These are phyloP conservation scores for Penicillium sp. DNA, from an alignment of 2,329 filamentous ascomycete genomes.

Conservation along the genomic window DNA sequence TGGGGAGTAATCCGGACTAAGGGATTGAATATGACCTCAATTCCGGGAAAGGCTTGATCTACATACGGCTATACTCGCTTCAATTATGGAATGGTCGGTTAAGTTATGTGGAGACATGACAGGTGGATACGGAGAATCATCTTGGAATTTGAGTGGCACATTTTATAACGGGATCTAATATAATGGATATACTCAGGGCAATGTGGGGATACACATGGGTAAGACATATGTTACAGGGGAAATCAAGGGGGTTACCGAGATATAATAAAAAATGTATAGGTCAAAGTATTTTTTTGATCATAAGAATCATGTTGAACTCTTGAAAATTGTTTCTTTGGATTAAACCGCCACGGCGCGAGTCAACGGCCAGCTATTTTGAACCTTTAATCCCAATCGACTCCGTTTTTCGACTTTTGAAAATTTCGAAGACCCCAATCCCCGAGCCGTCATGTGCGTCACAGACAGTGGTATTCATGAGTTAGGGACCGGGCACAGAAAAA, in stretches of 20 bases:
- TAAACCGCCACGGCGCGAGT: slow-evolving; percentile 45
- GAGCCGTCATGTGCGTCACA: slow-evolving; percentile 37
- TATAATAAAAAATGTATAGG: slow-evolving; percentile 16
- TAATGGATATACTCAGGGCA: background rate
- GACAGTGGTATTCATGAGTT: slow-evolving; percentile 38
- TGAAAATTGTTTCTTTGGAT: slow-evolving; percentile 41
- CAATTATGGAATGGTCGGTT: background rate
- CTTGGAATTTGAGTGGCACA: background rate
- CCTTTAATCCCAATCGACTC: slow-evolving; percentile 43
- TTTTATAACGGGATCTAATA: background rate
- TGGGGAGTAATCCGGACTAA: background rate
- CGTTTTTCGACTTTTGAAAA: slow-evolving; percentile 35
- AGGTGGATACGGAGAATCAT: background rate
- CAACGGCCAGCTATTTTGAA: slow-evolving; percentile 43
- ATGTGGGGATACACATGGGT: background rate
- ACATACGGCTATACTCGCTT: background rate
- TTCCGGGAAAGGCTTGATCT: background rate
- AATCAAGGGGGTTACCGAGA: no score
- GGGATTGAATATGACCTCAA: background rate
- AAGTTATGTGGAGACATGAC: background rate
- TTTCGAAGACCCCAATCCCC: slow-evolving; percentile 31
- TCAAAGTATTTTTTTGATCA: slow-evolving; percentile 23
- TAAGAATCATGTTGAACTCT: slow-evolving; percentile 38
- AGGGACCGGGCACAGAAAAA: slow-evolving; percentile 31
- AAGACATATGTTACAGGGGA: background rate